phyloP scores from a whole-genome alignment of 495 filamentous ascomycete genomes.

The Elasticomyces elasticus region DNA sequence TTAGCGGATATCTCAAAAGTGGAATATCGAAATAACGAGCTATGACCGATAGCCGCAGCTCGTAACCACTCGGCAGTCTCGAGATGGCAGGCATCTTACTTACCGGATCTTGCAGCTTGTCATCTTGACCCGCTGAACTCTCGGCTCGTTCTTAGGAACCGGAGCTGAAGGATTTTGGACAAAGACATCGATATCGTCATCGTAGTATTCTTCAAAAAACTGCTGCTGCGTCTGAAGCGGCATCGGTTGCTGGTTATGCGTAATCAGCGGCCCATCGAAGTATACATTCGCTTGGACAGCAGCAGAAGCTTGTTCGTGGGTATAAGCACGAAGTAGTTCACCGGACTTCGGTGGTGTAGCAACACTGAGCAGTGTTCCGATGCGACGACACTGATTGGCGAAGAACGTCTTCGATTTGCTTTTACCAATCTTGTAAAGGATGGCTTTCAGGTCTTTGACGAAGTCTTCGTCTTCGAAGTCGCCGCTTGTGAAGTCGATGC shows the following conservation, averaged over 20 bases:
- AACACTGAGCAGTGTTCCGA: slow-evolving; percentile 8
- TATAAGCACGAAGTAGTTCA: slow-evolving; percentile 2
- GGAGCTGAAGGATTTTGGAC: slow-evolving; percentile 15
- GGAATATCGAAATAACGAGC: too few species aligned
- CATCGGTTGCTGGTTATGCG: slow-evolving; percentile 6
- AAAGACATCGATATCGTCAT: slow-evolving; percentile 7
- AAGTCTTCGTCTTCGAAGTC: background rate
- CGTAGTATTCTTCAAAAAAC: slow-evolving; percentile 17
- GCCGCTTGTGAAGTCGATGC: background rate
- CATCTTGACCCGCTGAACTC: slow-evolving; percentile 7
- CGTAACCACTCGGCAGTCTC: too few species aligned
- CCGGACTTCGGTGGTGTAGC: slow-evolving; percentile 1
- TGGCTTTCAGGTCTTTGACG: background rate
- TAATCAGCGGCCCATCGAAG: slow-evolving; percentile 14
- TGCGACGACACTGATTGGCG: slow-evolving; percentile 11
- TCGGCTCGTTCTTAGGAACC: background rate
- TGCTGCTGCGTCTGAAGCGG: background rate
- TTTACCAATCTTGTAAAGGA: background rate
- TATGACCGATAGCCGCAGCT: too few species aligned
- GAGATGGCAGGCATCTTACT: too few species aligned
- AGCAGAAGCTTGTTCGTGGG: background rate
- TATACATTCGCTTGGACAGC: background rate
- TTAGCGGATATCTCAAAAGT: too few species aligned
- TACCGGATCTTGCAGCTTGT: too few species aligned
- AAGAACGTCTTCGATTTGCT: slow-evolving; percentile 2